Conservation (phyloP, 192 early-diverging fungal species). For the Glomus cerebriforme region DNA sequence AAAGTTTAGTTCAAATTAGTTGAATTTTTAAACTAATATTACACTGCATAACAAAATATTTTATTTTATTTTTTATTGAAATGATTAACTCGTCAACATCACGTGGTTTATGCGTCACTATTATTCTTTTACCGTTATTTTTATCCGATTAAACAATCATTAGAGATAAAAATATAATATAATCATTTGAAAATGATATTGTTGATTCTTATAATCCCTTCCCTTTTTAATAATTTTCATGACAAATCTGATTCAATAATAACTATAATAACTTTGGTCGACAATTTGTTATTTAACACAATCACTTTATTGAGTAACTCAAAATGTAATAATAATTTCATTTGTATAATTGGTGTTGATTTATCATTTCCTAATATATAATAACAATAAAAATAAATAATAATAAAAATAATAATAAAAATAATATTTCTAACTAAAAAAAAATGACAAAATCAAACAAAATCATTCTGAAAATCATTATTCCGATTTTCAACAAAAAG, state of each 20-base stretch:
- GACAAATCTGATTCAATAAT: background rate
- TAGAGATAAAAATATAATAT: too few relatives aligned
- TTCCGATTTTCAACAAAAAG: too few relatives aligned
- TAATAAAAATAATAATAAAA: too few relatives aligned
- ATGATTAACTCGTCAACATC: too few relatives aligned
- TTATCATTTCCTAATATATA: background rate
- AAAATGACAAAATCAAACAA: background rate
- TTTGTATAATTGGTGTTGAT: background rate
- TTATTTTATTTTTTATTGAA: too few relatives aligned
- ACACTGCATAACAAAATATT: too few relatives aligned
- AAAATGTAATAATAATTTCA: background rate
- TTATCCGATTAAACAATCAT: too few relatives aligned
- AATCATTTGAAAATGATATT: background rate
- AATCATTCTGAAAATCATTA: too few relatives aligned
- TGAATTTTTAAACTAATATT: too few relatives aligned
- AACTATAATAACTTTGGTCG: background rate
- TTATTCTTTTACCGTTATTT: too few relatives aligned
- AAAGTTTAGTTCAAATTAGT: too few relatives aligned
- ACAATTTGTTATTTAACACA: background rate
- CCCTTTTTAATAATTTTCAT: background rate
- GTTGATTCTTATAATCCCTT: background rate
- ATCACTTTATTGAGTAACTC: background rate
- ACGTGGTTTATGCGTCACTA: too few relatives aligned
- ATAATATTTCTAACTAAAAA: background rate
- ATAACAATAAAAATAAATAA: background rate